phyloP scores from a whole-genome alignment of 768 basidiomycete genomes.

The Auriscalpium microsporum region DNA sequence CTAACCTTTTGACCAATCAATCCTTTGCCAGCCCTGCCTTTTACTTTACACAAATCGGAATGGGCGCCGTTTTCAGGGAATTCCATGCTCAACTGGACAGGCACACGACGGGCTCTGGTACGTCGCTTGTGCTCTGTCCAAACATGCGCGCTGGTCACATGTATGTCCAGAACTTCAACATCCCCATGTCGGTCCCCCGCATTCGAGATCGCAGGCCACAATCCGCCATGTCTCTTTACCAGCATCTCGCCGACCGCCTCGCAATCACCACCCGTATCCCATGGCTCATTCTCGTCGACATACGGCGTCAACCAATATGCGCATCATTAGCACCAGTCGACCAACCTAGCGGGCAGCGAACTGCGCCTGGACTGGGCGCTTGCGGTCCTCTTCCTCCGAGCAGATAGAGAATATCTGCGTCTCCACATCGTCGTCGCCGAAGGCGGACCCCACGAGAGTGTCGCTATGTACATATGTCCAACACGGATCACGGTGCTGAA shows the following conservation, averaged over 20 bases:
- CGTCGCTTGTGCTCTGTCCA: constrained; percentile 22
- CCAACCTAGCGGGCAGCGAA: neutral
- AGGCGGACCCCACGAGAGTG: too few species aligned
- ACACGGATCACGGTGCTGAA: too few species aligned
- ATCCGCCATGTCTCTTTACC: too few species aligned
- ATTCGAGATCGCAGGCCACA: constrained; percentile 45
- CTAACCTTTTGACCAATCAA: neutral
- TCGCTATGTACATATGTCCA: too few species aligned
- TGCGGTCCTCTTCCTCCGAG: too few species aligned
- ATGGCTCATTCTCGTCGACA: constrained; percentile 6
- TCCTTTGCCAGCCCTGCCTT: constrained; percentile 56
- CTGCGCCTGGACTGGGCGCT: too few species aligned
- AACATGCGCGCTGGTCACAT: neutral
- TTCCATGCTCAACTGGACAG: constrained; percentile 98
- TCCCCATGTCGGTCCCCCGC: constrained; percentile 89
- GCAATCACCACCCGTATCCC: constrained; percentile 34
- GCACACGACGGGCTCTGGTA: constrained; percentile 87
- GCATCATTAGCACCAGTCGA: neutral
- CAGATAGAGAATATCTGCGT: too few species aligned
- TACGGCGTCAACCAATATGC: neutral
- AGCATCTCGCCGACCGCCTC: constrained; percentile 40
- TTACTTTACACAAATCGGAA: constrained; percentile 98
- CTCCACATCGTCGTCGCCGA: too few species aligned
- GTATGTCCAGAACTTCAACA: constrained; percentile 74
- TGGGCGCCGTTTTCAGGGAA: constrained; percentile 81